These are phyloP conservation scores for Chlorociboria aeruginascens DNA, from an alignment of 495 filamentous ascomycete species.

Conservation along the genomic window DNA sequence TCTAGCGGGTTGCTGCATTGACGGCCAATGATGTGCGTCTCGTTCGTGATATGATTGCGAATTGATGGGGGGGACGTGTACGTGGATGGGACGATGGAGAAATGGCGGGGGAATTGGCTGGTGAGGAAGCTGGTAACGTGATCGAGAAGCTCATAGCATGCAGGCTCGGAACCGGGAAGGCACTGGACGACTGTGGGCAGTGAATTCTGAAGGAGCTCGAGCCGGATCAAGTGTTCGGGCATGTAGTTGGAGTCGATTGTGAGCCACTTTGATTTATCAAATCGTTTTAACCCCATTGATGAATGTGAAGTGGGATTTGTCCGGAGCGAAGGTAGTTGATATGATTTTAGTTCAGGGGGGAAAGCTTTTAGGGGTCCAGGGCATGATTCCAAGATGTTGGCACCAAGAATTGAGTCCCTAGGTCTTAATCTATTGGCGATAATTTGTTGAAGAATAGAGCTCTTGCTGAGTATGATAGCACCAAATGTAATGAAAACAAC, in stretches of 20 bases:
- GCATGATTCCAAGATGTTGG: background rate
- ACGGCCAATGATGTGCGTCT: slow-evolving; percentile 29
- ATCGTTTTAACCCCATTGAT: slow-evolving; percentile 42
- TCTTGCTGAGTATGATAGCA: background rate
- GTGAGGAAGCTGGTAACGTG: slow-evolving; percentile 39
- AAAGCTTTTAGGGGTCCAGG: background rate
- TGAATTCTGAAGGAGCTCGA: slow-evolving; percentile 29
- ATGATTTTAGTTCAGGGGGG: slow-evolving; percentile 8
- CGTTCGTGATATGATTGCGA: slow-evolving; percentile 36
- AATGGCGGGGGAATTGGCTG: slow-evolving; percentile 34
- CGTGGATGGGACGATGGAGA: slow-evolving; percentile 22
- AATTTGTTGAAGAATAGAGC: background rate
- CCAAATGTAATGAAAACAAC: background rate
- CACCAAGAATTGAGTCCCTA: background rate
- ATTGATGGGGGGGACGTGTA: slow-evolving; percentile 19
- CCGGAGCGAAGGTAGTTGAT: slow-evolving; percentile 10
- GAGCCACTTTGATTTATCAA: slow-evolving; percentile 41
- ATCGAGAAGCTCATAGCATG: slow-evolving; percentile 39
- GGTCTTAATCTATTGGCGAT: background rate
- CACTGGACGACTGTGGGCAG: slow-evolving; percentile 34
- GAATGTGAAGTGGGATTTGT: slow-evolving; percentile 17
- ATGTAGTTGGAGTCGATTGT: slow-evolving; percentile 40
- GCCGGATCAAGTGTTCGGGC: slow-evolving; percentile 34
- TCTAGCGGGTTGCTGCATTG: slow-evolving; percentile 35
- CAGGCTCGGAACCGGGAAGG: slow-evolving; percentile 35